phyloP scores from a whole-genome alignment of 2,329 filamentous ascomycete genomes.

The Arthroderma uncinatum region DNA sequence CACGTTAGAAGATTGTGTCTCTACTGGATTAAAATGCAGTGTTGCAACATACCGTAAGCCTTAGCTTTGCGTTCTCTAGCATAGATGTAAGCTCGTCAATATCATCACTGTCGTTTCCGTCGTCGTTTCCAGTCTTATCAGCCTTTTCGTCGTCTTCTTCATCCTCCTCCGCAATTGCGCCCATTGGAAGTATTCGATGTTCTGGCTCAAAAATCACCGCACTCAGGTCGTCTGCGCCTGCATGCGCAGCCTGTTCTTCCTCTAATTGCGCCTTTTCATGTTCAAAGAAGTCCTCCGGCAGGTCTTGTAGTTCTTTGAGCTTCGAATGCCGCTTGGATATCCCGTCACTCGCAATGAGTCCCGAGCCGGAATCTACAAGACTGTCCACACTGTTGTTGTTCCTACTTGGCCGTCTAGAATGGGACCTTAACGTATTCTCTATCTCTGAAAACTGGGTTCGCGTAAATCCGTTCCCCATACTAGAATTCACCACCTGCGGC shows the following conservation, averaged over 20 bases:
- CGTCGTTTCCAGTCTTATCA: slow-evolving; percentile 8
- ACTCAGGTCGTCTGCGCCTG: background rate
- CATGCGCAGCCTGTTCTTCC: background rate
- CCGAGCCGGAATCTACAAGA: background rate
- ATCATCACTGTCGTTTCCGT: slow-evolving; percentile 51
- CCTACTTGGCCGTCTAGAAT: background rate
- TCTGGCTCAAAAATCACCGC: slow-evolving; percentile 7
- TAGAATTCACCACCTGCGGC: background rate
- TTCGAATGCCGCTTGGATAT: background rate
- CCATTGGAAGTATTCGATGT: slow-evolving; percentile 23
- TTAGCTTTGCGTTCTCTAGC: slow-evolving; percentile 78
- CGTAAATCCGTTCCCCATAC: background rate
- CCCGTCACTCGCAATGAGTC: background rate
- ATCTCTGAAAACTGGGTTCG: background rate
- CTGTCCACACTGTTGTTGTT: background rate
- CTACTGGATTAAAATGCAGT: background rate
- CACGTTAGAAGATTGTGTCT: background rate
- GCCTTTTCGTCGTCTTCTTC: slow-evolving; percentile 18
- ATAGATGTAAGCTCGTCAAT: slow-evolving; percentile 66
- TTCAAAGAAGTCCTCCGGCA: background rate
- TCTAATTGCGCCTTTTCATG: background rate
- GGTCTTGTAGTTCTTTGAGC: background rate
- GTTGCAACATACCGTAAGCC: slow-evolving; percentile 59
- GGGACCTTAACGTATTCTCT: background rate
- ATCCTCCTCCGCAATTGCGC: slow-evolving; percentile 26